Conservation (phyloP, 495 filamentous ascomycete species). For the Neurospora sublineolata region DNA sequence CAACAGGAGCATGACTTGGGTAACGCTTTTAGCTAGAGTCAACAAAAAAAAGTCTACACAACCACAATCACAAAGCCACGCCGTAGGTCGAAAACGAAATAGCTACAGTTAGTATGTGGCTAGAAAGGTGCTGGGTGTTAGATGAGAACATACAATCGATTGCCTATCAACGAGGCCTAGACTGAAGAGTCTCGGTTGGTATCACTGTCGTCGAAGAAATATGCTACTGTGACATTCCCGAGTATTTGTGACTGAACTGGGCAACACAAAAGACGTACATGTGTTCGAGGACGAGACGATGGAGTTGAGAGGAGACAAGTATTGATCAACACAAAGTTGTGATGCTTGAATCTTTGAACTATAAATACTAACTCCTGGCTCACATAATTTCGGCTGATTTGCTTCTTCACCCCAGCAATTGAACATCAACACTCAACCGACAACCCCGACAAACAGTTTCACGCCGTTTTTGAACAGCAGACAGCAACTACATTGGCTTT, state of each 20-base stretch:
- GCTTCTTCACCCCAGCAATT: not conserved
- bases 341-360: not conserved
- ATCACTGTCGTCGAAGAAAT: not conserved
- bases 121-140: not conserved
- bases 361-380: not conserved
- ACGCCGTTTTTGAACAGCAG: no score
- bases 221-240: not conserved
- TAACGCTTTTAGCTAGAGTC: constrained; percentile 42
- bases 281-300: not conserved
- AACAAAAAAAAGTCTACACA: not conserved
- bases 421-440: not conserved
- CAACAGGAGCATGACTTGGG: constrained; percentile 69
- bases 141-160: not conserved
- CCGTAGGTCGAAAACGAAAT: not conserved
- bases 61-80: not conserved
- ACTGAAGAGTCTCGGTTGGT: not conserved
- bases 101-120: not conserved
- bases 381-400: not conserved
- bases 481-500: no score
- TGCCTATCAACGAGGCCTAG: not conserved
- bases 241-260: not conserved
- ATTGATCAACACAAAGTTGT: not conserved
- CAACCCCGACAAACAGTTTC: not conserved
- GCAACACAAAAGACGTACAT: not conserved
- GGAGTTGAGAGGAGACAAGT: not conserved